Percentiles rank a stretch among this genome's conserved stretches.
These are phyloP conservation scores for Xylariaceae sp. DNA, from an alignment of 2,329 filamentous ascomycete genomes.

Conservation along the genomic window DNA sequence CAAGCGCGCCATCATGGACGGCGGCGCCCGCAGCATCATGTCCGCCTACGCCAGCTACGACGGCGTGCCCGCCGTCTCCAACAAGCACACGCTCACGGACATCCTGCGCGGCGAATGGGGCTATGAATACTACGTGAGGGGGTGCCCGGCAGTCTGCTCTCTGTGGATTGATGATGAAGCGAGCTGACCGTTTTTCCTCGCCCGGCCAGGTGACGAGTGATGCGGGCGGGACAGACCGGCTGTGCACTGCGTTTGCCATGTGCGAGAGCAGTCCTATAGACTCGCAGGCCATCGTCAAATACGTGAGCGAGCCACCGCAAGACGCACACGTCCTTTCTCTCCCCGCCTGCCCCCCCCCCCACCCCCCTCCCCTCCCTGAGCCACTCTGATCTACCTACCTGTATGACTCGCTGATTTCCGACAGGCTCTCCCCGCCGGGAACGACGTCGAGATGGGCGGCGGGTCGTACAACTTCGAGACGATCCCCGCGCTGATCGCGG, in stretches of 20 bases:
- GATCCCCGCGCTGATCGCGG: slow-evolving; percentile 57
- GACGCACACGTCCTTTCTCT: too few species aligned
- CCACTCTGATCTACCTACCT: too few species aligned
- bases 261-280: slow-evolving; percentile 55
- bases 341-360: too few species aligned
- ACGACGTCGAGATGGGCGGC: slow-evolving; percentile 70
- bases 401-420: too few species aligned
- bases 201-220: slow-evolving; percentile 51
- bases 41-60: slow-evolving; percentile 69
- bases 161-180: too few species aligned
- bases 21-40: slow-evolving; percentile 62
- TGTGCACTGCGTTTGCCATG: slow-evolving; percentile 57
- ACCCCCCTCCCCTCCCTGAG: too few species aligned
- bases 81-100: slow-evolving; percentile 57
- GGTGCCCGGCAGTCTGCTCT: too few species aligned
- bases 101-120: slow-evolving; percentile 67
- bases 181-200: slow-evolving; percentile 5
- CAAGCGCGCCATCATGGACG: slow-evolving; percentile 64
- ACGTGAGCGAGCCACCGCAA: too few species aligned
- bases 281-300: slow-evolving; percentile 55
- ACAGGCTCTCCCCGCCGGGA: slow-evolving; percentile 58
- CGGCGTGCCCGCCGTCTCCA: slow-evolving; percentile 59
- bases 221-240: slow-evolving; percentile 62
- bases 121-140: slow-evolving; percentile 58
- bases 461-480: slow-evolving; percentile 63